Evolutionary conservation across 148 eudicot species (phyloP), one percentile per base, ranked within the genome.

Genomic region (Amaranthus hypochondriacus): DNA sequence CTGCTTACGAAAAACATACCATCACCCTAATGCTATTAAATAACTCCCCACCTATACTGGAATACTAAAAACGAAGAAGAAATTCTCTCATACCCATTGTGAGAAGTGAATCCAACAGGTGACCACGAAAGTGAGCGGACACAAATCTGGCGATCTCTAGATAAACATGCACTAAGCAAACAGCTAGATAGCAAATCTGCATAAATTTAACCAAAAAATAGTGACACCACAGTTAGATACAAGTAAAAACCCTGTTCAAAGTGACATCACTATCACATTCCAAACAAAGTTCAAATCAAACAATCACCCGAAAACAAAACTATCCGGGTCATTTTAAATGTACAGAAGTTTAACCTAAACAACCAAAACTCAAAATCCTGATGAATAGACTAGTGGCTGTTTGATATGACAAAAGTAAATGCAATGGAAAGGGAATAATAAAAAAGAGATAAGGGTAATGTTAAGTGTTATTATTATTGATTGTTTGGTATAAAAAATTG

Each of bases 111-210:
- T 74, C 96, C 97, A 78, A 77, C 69, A 9, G 96, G 96, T 48
- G 97, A 95, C 98, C 97, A 95, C 21, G 97, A 83, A 51, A 95
- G 84, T 66, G 97, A 92, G 14, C 98, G 89, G 64, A 84, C 93
- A 84, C 86, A 86, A 53, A 87, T 88, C 44, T 86, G 89, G 44
- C 67, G 71, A 55, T 92, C 92, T 68, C 98, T 81, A 65, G 90
- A 82, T 71, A 92, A 85, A 82, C 86, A 73, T 66, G 72, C 83
- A 10, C 92, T 86, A 55, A 90, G 72, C 84, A 95, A 79, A 84
- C 97, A 84, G n/a, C 81, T 84, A 52, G 86, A 81, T 51, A 77
- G 79, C 78, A 92, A 75, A 80, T 90, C 97, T 89, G 83, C 74
- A 72, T 75, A 48, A 48, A 78, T 73, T 82, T 67, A 9, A 68